Percentiles rank a stretch among this genome's conserved stretches.
These are phyloP conservation scores for Cladosporium halotolerans DNA, from an alignment of 2,329 filamentous ascomycete genomes.

Conservation along the genomic window DNA sequence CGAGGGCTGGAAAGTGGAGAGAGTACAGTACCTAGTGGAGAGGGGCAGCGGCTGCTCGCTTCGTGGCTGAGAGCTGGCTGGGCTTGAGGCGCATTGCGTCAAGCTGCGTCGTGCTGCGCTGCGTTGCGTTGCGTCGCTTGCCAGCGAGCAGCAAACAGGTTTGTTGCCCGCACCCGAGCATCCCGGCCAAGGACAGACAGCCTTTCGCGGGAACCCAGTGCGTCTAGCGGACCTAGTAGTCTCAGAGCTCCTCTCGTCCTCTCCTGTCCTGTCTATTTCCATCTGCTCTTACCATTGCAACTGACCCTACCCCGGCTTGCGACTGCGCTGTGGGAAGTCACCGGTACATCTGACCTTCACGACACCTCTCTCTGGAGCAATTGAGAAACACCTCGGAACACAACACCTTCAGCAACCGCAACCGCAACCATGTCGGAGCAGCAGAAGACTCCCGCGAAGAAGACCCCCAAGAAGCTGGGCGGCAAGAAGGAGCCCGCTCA, in stretches of 20 bases:
- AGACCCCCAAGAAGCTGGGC: slow-evolving; percentile 46
- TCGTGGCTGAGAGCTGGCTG: too few relatives aligned
- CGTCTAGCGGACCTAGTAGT: background rate
- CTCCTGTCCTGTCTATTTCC: background rate
- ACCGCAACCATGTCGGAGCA: background rate
- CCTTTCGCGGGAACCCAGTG: background rate
- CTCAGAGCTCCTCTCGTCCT: background rate
- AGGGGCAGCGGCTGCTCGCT: too few relatives aligned
- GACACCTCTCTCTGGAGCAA: background rate
- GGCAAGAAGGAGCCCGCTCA: slow-evolving; percentile 39
- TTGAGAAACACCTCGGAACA: background rate
- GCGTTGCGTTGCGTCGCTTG: background rate
- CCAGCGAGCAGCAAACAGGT: background rate
- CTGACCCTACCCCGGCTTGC: background rate
- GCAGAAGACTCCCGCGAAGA: slow-evolving; percentile 29
- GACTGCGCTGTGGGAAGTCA: background rate
- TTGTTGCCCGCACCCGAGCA: background rate
- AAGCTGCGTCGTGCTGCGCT: background rate
- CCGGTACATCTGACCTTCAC: background rate
- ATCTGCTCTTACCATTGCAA: background rate
- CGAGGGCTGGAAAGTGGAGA: too few relatives aligned
- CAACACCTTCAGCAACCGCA: background rate
- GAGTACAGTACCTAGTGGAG: too few relatives aligned
- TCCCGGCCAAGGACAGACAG: too few relatives aligned
- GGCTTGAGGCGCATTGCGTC: background rate